Base-by-base conservation (phyloP, 768 basidiomycete genomes). In the Trametes coccinea region DNA sequence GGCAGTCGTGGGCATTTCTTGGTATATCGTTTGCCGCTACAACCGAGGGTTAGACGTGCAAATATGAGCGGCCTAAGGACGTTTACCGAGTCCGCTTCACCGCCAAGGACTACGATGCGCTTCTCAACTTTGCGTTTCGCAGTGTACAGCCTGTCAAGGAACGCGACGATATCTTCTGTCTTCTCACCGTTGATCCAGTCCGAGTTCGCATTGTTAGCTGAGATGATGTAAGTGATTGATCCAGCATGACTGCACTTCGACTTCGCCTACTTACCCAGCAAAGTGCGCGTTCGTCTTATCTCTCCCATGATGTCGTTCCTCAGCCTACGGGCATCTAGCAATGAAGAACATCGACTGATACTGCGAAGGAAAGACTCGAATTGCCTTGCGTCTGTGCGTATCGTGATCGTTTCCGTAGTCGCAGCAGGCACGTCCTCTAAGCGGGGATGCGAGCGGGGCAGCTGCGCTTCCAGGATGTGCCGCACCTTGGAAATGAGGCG, bases 271-370 rank as follows among this genome's bases (percentile, higher is more conserved):
- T 59, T 69, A 92, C 92, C 89, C 17, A 93, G 80, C 33, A 89
- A 71, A 41, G 87, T 67, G 53, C 91, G 82, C 6, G 93, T 95
- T 67, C 87, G 81, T 61, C 96, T 76, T 45, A 96, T 92, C 76
- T 98, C 95, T n/a, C 92, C 84, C 63, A 90, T 86, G 39, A 99
- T 82, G 68, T 99, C 97, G 65, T 92, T 95, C 76, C 95, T 91
- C 41, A 98, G 75, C 27, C 95, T 81, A 56, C 94, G 82, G 3
- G 95, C 95, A 69, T 99, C 97, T 34, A 95, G 74, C 5, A 98
- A 78, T 4, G 90, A 95, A 10, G 89, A 89, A 67, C 87, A 88
- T 34, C 86, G 84, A 62, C 80, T 84, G 69, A 98, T 94, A 59
- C 93, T 92, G 34, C 87, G 84, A 53, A 98, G 77, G 73, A 98